Evolutionary conservation across 2,329 filamentous ascomycete genomes (phyloP), one percentile per base, ranked within the genome.

Genomic region (Berkeleyomyces rouxiae): DNA sequence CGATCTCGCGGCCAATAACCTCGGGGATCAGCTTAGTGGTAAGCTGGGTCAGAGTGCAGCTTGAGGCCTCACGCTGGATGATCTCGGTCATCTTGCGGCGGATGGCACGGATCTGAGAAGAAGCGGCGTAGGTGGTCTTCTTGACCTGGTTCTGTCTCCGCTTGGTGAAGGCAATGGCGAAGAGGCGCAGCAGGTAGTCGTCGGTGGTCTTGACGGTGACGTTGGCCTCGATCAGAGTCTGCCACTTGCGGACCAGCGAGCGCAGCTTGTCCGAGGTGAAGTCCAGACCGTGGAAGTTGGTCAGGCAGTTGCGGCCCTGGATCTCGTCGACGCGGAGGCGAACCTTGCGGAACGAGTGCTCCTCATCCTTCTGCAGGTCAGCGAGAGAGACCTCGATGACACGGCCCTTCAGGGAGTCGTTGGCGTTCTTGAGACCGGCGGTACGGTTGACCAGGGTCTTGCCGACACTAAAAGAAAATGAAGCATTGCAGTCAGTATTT

Each of bases 211-310:
- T 97, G 83, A 99, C 91, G 70, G 95, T 96, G 74, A 97, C 86
- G 78, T 99, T 99, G 82, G 93, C 93, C 85, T 99, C 93, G 71
- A 99, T 97, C 74, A 99, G 84, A 68, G 91, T 87, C 81, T 99
- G 93, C 93, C 93, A 99, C 83, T 99, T 99, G 82, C 93, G 91
- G 72, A 99, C 93, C 70, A 99, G 87, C 68, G 93, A 97, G 75
- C 93, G 89, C 72, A 99, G 87, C 85, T 99, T 99, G 86, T 99
- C 93, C 72, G 93, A 96, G 76, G 93, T 99, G 87, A 99, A 97
- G 82, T 99, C 93, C 76, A 99, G 86, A 72, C 93, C 93, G 86
- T 99, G 91, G 88, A 99, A 99, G 86, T 96, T 96, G 83, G 93
- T 97, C 78, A 99, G 81, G 82, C 93, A 97, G 87, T 96, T 97